Percentiles rank a stretch among this genome's conserved stretches.
These are phyloP conservation scores for Wallacemonas sp. DNA, from an alignment of 208 protist species.

Conservation along the genomic window DNA sequence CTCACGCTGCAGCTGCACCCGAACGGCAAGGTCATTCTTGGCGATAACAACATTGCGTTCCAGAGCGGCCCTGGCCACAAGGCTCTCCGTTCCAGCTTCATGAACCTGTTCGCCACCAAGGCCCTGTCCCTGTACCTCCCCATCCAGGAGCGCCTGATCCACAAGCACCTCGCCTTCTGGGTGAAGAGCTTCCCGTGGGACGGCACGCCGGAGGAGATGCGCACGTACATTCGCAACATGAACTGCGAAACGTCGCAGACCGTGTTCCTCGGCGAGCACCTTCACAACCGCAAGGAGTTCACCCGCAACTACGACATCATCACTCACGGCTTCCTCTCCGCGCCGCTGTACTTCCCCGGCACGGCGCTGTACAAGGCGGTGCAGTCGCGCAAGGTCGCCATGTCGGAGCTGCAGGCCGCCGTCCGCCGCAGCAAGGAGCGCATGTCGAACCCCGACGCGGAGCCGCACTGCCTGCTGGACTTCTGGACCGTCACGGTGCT, in stretches of 20 bases:
- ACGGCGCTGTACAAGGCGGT: constrained; percentile 91
- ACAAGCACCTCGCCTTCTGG: constrained; percentile 63
- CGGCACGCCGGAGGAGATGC: constrained; percentile 77
- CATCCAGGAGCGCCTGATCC: constrained; percentile 77
- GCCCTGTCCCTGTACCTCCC: constrained; percentile 84
- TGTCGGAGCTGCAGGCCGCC: constrained; percentile 76
- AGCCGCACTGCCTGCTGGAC: constrained; percentile 91
- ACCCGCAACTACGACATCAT: constrained; percentile 93
- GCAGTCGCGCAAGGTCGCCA: constrained; percentile 85
- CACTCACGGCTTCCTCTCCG: constrained; percentile 92
- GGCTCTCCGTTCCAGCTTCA: constrained; percentile 80
- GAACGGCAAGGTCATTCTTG: constrained; percentile 82
- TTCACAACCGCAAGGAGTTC: constrained; percentile 85
- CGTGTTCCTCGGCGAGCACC: constrained; percentile 93
- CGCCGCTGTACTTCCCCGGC: constrained; percentile 92
- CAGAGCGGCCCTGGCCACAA: constrained; percentile 84
- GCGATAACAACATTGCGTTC: constrained; percentile 89
- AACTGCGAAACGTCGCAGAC: constrained; percentile 93
- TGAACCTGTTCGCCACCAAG: constrained; percentile 87
- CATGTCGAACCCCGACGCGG: constrained; percentile 73
- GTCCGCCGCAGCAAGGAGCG: constrained; percentile 77
- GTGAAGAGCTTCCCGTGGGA: constrained; percentile 61
- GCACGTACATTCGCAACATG: constrained; percentile 81
- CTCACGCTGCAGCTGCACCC: constrained; percentile 83
- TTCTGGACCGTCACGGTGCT: constrained; percentile 87